Evolutionary conservation across 2,329 filamentous ascomycete species (phyloP).

Genomic region (Pezicula rhizophila): DNA sequence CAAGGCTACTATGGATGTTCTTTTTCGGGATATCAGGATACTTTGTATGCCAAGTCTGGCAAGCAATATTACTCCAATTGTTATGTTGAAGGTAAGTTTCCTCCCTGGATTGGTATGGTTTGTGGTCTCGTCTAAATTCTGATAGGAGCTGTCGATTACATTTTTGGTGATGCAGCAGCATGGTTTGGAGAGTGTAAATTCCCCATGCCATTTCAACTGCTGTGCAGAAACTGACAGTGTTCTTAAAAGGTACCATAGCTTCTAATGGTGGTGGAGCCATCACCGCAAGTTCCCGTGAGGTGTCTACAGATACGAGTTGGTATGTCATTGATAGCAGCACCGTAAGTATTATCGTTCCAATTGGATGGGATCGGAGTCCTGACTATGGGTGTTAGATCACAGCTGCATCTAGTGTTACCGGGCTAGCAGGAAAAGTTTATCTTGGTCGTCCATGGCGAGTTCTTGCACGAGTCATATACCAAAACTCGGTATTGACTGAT

Average conservation of each 20-base stretch:
- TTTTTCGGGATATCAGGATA: constrained; percentile 50
- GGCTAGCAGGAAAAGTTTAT: constrained; percentile 33
- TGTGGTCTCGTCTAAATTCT: neutral
- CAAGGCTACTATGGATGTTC: constrained; percentile 46
- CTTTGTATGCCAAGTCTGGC: constrained; percentile 41
- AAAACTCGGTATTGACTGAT: constrained; percentile 37
- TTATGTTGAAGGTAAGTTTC: constrained; percentile 41
- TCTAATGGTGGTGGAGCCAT: constrained; percentile 32
- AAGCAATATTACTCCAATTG: constrained; percentile 48
- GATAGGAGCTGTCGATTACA: constrained; percentile 43
- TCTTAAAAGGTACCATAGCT: constrained; percentile 17
- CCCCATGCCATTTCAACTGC: neutral
- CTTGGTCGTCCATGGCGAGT: constrained; percentile 46
- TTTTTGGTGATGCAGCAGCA: constrained; percentile 45
- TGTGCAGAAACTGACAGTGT: neutral
- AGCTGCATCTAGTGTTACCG: constrained; percentile 3
- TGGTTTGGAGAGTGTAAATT: constrained; percentile 41
- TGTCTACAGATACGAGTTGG: constrained; percentile 31
- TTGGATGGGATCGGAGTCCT: too few species aligned
- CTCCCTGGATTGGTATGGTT: neutral
- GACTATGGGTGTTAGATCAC: constrained; percentile 12
- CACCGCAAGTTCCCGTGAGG: constrained; percentile 35
- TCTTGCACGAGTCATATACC: constrained; percentile 42
- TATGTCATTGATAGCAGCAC: constrained; percentile 48
- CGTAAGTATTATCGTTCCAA: constrained; percentile 22